These are phyloP conservation scores for Parafenestella ontariensis DNA, from an alignment of 2,329 filamentous ascomycete genomes.

Conservation along the genomic window DNA sequence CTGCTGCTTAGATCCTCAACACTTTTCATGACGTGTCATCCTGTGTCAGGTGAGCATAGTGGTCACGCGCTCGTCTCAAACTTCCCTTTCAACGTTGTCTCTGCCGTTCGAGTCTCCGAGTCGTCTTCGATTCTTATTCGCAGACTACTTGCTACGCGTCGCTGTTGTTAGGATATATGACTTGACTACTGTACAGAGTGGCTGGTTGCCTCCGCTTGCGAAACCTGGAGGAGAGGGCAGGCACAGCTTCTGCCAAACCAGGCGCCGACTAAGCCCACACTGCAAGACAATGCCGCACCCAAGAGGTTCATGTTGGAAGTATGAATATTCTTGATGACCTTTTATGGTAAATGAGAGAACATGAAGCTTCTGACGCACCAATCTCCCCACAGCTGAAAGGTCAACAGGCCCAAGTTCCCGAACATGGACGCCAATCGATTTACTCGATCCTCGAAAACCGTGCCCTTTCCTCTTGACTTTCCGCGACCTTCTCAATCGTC, in stretches of 20 bases:
- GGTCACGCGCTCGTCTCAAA: constrained; percentile 10
- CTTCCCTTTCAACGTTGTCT: background rate
- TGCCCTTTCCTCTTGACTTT: constrained; percentile 30
- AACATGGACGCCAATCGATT: background rate
- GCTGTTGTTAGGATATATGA: background rate
- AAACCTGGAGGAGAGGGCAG: background rate
- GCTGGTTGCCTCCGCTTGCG: background rate
- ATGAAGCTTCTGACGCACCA: too few species aligned
- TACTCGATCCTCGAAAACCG: constrained; percentile 25
- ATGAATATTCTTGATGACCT: too few species aligned
- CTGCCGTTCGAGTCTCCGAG: background rate
- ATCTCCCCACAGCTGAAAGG: too few species aligned
- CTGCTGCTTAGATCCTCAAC: background rate
- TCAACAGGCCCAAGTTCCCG: background rate
- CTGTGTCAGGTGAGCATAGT: constrained; percentile 13
- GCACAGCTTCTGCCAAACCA: too few species aligned
- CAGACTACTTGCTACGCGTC: background rate
- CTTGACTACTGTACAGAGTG: background rate
- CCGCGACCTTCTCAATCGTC: constrained; percentile 50
- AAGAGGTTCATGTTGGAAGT: too few species aligned
- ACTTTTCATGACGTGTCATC: constrained; percentile 6
- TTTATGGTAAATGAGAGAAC: too few species aligned
- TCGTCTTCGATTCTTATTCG: background rate
- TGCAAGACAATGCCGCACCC: too few species aligned
- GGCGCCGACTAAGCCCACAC: too few species aligned